Base-by-base conservation (phyloP, 2,329 filamentous ascomycete genomes). In the Diplodia intermedia region DNA sequence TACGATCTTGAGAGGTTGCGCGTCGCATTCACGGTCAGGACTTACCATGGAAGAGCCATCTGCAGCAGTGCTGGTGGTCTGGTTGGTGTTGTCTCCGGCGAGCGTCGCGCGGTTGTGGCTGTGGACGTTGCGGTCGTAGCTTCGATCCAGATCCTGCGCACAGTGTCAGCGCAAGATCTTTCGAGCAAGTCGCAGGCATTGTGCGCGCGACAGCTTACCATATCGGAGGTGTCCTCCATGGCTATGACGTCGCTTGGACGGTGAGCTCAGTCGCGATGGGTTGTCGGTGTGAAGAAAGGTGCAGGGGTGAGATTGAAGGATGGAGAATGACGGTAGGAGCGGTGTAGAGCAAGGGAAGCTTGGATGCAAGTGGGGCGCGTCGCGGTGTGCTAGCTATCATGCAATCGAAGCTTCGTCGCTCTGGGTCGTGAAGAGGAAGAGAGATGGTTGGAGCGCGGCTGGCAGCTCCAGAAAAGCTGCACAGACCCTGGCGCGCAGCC, bases 201-300 rank as follows among this genome's bases (percentile, higher is more conserved):
- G 60, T 20, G 60, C 57, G 5, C 18, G 60, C 20, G 18, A 18
- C 2, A n/a, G 33, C 62, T 55, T 55, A 65, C 62, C 62, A 65
- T 65, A 9, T 65, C 62, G 33, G 62, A 65, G 49, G 33, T 31
- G 62, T 65, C 62, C 33, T 65, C 62, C 62, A 65, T 65, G 62
- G 38, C 40, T 26, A 55, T 63, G 60, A 63, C 60, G 60, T 63
- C 60, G 60, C 43, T 47, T n/a, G 33, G 33, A 18, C 43, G 60
- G 31, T 50, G 18, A 31, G 31, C 18, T 43, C 60, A 63, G 60
- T 36, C 43, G 60, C 43, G 43, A 49, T 49, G 23, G n/a, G 43
- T 12, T 36, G 60, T 52, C 36, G 31, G 29, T 52, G 29, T 20
- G 12, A 20, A 23, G 31, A 12, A 36, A 18, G 52, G 20, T 9